Evolutionary conservation across 176 grass and related monocot genomes (phyloP), one percentile per base, ranked within the genome.

Genomic region (Bolboschoenus planiculmis): DNA sequence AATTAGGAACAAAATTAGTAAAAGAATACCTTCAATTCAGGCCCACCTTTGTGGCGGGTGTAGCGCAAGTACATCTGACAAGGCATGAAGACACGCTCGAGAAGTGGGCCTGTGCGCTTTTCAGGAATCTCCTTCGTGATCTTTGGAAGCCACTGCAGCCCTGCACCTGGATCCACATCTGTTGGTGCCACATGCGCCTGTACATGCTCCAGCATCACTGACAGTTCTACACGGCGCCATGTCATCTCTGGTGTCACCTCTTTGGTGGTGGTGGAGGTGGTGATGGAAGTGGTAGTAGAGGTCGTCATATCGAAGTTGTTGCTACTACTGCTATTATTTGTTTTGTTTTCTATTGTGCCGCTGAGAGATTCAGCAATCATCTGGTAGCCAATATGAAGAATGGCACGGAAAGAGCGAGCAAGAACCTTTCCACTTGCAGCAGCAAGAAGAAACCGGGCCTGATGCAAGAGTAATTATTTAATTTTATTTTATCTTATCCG

Each of bases 131-230:
- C 88, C 36, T 89, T 93, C 60, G 90, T 87, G 84, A 97, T 97
- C 89, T 94, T 97, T 37, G 92, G 95, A 50, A 97, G 84, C 95
- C 95, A 97, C 34, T 97, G 95, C 88, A 97, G 90, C 73, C 95
- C 92, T 88, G 95, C 95, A 90, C 95, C 95, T 74, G 95, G 95
- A 88, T 97, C 95, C 76, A 97, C 90, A 85, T 97, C 95, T 2
- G 95, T 97, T 56, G 92, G 95, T 67, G 95, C 95, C 33, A 97
- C 90, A 88, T 97, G 95, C 56, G 95, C 95, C 84, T 97, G 95
- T 86, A 94, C 95, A 62, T 94, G 87, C 90, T 97, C 95, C 56
- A 97, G 83, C 95, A 97, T 97, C 78, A 97, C 85, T 75, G 92
- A 94, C 21, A 97, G 65, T 82, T 97, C 95, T 56, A 89, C 86